These are phyloP conservation scores for Fomes fomentarius DNA, from an alignment of 1,284 basidiomycete genomes.

Conservation along the genomic window DNA sequence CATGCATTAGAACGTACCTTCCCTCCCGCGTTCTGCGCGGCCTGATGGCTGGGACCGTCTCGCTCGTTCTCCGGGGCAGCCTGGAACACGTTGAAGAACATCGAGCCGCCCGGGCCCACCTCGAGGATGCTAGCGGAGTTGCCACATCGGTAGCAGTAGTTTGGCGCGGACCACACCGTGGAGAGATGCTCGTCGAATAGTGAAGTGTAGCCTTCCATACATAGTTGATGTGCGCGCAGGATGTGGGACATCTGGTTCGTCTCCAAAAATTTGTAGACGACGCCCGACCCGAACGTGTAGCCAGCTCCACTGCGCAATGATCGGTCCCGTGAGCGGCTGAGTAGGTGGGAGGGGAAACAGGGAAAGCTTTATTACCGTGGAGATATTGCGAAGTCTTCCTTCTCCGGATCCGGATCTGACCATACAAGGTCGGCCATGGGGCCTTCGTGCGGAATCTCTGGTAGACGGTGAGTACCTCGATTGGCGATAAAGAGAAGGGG, in stretches of 20 bases:
- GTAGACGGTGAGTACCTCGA: slow-evolving; percentile 6
- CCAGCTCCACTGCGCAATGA: slow-evolving; percentile 81
- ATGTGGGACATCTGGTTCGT: slow-evolving; percentile 98
- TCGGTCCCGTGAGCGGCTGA: slow-evolving; percentile 11
- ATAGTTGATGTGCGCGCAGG: slow-evolving; percentile 96
- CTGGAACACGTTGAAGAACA: slow-evolving; percentile 98
- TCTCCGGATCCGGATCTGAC: slow-evolving; percentile 99
- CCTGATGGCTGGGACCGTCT: slow-evolving; percentile 78
- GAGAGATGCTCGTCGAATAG: slow-evolving; percentile 94
- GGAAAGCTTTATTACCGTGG: slow-evolving; percentile 70
- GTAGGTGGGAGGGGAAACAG: slow-evolving; percentile 5
- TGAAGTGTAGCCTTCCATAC: slow-evolving; percentile 98
- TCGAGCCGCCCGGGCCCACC: slow-evolving; percentile 87
- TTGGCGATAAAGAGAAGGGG: not conserved
- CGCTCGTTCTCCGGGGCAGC: slow-evolving; percentile 98
- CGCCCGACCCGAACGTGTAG: slow-evolving; percentile 97
- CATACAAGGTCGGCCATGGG: slow-evolving; percentile 99
- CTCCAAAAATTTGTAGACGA: slow-evolving; percentile 97
- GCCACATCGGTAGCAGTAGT: slow-evolving; percentile 98
- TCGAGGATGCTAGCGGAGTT: slow-evolving; percentile 97
- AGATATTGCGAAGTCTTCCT: slow-evolving; percentile 99
- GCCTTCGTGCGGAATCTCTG: slow-evolving; percentile 99
- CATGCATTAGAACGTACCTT: slow-evolving; percentile 51
- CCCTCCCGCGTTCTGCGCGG: slow-evolving; percentile 65
- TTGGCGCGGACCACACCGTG: slow-evolving; percentile 98